Evolutionary conservation across 23 red algal genomes (phyloP), one percentile per base, ranked within the genome.

Genomic region (Gracilaria gracilis): DNA sequence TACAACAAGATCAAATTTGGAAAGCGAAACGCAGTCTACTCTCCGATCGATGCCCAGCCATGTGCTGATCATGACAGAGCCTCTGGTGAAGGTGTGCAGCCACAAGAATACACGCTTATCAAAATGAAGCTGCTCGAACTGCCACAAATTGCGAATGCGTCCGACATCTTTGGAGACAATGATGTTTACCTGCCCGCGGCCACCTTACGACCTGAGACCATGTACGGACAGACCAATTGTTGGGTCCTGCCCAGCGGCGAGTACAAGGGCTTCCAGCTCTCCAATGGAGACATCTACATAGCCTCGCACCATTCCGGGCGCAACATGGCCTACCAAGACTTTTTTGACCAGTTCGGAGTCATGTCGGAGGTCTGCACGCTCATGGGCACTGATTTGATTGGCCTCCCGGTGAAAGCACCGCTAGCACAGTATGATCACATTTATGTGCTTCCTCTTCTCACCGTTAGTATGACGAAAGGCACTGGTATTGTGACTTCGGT

Each of bases 31-130:
- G 93, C 97, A 12, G 75, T 99, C 29, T 99, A 93, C 37, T 99
- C 97, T 9, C 85, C 97, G 44, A 79, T 96, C 40, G 97, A 99
- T 82, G 24, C 51, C 4, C 97, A 99, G 85, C 90, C 97, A 57
- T 99, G 97, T 88, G 97, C 97, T 9, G 97, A 99, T 82, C 97
- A 99, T 75, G 97, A 99, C 86, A 87, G 97, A 6, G 89, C 97
- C 0, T 87, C 91, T 27, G 97, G 97, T 29, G 97, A 99, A 54
- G 97, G 97, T 29, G 94, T 96, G 37, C 86, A 85, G 39, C 97
- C 97, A 28, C 95, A 96, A 64, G 97, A 99, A 37, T 99, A 99
- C 83, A 95, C 94, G n/a, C 91, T 96, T 25, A 96, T 99, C 75
- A 96, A 99, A 57, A 83, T 99, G 93, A 88, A 96, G 38, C 66